Percentiles rank a stretch among this genome's conserved stretches.
Evolutionary conservation across 2,329 filamentous ascomycete genomes (phyloP).

Genomic region (Fonsecaea multimorphosa): DNA sequence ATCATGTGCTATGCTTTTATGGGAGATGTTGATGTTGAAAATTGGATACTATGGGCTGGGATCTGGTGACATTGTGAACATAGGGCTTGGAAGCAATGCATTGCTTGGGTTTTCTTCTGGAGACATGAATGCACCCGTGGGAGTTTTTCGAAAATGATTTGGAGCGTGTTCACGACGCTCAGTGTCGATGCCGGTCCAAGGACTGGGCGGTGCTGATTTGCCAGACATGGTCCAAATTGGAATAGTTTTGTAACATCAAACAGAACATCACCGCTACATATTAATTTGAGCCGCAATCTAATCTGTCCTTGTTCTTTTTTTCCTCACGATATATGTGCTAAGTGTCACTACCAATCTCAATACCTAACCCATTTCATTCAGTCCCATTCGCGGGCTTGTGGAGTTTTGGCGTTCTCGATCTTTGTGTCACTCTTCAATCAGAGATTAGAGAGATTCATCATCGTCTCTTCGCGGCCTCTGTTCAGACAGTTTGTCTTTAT

Average conservation of each 20-base stretch:
- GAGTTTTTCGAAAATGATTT: neutral
- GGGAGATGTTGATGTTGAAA: neutral
- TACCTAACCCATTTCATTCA: neutral
- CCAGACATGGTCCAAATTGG: neutral
- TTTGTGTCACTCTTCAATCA: neutral
- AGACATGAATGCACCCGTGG: neutral
- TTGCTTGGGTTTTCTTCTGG: neutral
- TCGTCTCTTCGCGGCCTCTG: neutral
- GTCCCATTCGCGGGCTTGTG: neutral
- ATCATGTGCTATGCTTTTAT: constrained; percentile 1
- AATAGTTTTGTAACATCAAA: constrained; percentile 4
- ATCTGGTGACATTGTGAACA: constrained; percentile 6
- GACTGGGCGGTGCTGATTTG: neutral
- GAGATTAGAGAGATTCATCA: neutral
- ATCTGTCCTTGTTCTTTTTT: neutral
- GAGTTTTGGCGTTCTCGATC: neutral
- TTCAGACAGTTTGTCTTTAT: neutral
- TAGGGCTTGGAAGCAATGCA: constrained; percentile 5
- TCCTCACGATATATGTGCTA: too few relatives aligned
- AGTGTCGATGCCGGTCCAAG: neutral
- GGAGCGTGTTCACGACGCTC: neutral
- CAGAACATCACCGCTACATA: neutral
- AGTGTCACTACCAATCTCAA: too few relatives aligned
- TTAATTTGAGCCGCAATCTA: neutral
- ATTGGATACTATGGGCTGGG: neutral